Evolutionary conservation across 108 stramenopile genomes (phyloP).

Genomic region (Mediolabrus comicus): DNA sequence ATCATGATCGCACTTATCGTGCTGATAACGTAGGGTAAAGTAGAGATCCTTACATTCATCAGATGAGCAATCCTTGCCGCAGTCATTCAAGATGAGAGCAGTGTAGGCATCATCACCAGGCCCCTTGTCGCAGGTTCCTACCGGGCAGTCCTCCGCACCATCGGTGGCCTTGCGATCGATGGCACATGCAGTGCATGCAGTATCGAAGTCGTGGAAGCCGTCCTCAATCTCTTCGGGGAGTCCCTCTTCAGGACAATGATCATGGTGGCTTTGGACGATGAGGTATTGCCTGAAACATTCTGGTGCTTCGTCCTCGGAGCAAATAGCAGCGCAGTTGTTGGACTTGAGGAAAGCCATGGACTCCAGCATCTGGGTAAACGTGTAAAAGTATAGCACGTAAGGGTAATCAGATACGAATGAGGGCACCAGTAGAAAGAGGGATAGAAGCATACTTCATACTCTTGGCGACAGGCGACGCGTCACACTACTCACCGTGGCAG

Average conservation of each 20-base stretch:
- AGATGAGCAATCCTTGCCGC: conserved; percentile 14
- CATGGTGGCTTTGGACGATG: conserved; percentile 32
- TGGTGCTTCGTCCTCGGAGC: conserved; percentile 17
- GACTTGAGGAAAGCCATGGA: conserved; percentile 21
- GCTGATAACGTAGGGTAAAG: conserved; percentile 4
- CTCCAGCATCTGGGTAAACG: conserved; percentile 14
- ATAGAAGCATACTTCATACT: no score
- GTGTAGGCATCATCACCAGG: conserved; percentile 31
- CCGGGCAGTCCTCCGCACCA: conserved; percentile 23
- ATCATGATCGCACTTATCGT: conserved; percentile 23
- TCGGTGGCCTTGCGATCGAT: conserved; percentile 14
- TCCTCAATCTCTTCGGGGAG: conserved; percentile 33
- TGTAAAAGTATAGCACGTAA: neutral
- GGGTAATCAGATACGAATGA: neutral
- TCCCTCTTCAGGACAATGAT: conserved; percentile 27
- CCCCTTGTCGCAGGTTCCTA: conserved; percentile 7
- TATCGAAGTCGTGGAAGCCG: conserved; percentile 35
- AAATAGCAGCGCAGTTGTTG: conserved; percentile 20
- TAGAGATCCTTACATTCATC: conserved; percentile 19
- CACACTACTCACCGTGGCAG: conserved; percentile 1
- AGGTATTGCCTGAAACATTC: conserved; percentile 33
- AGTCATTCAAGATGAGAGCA: conserved; percentile 16
- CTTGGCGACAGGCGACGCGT: no score
- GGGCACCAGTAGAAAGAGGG: no score
- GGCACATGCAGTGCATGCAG: conserved; percentile 11